Conservation (phyloP, 2,329 filamentous ascomycete species). For the Phymatotrichopsis omnivora region DNA sequence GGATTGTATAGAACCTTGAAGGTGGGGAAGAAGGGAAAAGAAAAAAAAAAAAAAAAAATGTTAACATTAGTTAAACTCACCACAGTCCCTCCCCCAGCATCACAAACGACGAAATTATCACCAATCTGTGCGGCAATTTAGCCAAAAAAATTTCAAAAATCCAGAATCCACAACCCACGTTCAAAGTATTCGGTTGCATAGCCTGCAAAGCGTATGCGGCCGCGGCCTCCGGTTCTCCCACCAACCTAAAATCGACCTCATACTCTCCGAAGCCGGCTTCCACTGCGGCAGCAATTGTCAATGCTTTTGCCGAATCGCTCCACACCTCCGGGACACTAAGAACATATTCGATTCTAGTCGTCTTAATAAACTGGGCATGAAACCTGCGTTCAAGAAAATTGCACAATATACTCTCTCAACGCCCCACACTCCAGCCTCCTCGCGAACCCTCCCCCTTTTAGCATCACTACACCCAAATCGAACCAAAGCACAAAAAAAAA, state of each 20-base stretch:
- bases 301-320: slow-evolving; percentile 78
- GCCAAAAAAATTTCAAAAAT: not conserved
- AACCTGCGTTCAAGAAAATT: too few species aligned
- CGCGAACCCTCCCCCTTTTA: too few species aligned
- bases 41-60: too few species aligned
- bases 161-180: slow-evolving; percentile 5
- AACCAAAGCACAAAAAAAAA: too few species aligned
- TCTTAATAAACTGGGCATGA: slow-evolving; percentile 67
- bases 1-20: too few species aligned
- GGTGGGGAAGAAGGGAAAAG: too few species aligned
- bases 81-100: slow-evolving; percentile 47
- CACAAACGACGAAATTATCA: slow-evolving; percentile 45
- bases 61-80: too few species aligned
- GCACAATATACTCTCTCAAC: too few species aligned
- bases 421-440: too few species aligned
- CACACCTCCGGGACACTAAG: slow-evolving; percentile 74
- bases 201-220: slow-evolving; percentile 28
- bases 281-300: slow-evolving; percentile 66
- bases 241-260: slow-evolving; percentile 23
- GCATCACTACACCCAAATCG: too few species aligned
- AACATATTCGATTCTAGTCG: slow-evolving; percentile 66
- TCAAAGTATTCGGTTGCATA: slow-evolving; percentile 27
- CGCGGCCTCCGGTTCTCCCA: slow-evolving; percentile 31
- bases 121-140: too few species aligned
- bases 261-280: slow-evolving; percentile 61